Base-by-base conservation (phyloP, 305 asterid species). In the Euphrasia arctica region DNA sequence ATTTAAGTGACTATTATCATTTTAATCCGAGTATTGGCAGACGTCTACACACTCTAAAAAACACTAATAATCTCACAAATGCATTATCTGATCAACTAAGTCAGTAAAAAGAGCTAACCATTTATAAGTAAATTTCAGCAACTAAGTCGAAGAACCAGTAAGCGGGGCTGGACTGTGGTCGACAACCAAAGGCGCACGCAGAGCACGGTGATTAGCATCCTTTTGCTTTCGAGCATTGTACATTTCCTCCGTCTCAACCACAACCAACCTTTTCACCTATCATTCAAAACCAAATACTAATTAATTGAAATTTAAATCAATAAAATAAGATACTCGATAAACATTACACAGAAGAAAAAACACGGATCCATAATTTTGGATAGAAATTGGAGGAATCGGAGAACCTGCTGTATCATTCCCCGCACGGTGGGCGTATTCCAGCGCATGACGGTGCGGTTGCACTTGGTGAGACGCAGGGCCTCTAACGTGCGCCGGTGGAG, bases 401-500 rank as follows among this genome's bases (percentile, higher is more conserved):
- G 22, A 41, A 85, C 98, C 97, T 91, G 98, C 73, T 91, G 95
- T 71, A 91, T 62, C 97, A 89, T 91, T 79, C 97, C 98, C 28
- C 92, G 76, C 29, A 89, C 80, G 29, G 95, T 80, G 52, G 98
- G 97, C 34, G 90, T 87, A 74, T 91, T 91, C 80, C 89, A 82
- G n/a, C 89, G 75, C 83, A 75, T 79, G 65, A 91, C 89, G n/a
- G 95, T 91, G 3, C 98, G 93, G 72, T 91, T 89, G 75, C 92
- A 87, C 76, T 89, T 89, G 57, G 84, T 62, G 65, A 91, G 96
- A 22, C 91, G 91, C 71, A 93, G 56, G 36, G 97, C 98, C 75
- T 87, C 97, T 69, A 93, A 75, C 60, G 98, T 93, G 75, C 96
- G 95, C 62, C 96, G 86, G 70, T 93, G 98, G 79, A 90, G 95